phyloP scores from a whole-genome alignment of 805 yeast species.

The Candida ovalis region DNA sequence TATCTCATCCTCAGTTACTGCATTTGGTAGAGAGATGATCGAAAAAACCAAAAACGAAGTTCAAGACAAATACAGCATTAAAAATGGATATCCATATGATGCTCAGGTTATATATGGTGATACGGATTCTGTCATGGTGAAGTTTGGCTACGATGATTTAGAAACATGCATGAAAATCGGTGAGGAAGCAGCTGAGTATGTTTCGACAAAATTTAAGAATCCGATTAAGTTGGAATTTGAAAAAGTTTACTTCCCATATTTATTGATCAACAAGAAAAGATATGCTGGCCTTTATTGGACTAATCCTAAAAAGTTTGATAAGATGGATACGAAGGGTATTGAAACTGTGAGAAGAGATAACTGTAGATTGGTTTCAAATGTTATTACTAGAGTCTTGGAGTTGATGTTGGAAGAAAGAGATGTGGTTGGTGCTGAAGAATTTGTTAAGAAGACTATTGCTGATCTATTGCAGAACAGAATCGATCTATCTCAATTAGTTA shows the following conservation, averaged over 20 bases:
- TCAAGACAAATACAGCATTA: slow-evolving; percentile 70
- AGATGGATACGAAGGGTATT: slow-evolving; percentile 97
- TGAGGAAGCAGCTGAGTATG: slow-evolving; percentile 88
- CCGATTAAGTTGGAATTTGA: slow-evolving; percentile 97
- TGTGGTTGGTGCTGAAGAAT: slow-evolving; percentile 77
- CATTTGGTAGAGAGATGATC: slow-evolving; percentile 96
- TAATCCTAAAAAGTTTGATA: slow-evolving; percentile 83
- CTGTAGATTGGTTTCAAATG: slow-evolving; percentile 90
- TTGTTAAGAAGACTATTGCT: slow-evolving; percentile 83
- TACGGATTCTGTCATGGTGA: slow-evolving; percentile 99
- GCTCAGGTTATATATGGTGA: slow-evolving; percentile 96
- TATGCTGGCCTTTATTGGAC: slow-evolving; percentile 99
- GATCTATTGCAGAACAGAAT: slow-evolving; percentile 87
- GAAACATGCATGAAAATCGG: slow-evolving; percentile 87
- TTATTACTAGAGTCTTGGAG: slow-evolving; percentile 85
- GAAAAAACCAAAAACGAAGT: slow-evolving; percentile 86
- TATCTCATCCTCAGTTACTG: slow-evolving; percentile 91
- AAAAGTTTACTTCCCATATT: slow-evolving; percentile 91
- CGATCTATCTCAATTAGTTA: slow-evolving; percentile 89
- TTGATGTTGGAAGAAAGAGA: slow-evolving; percentile 83
- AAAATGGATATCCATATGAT: slow-evolving; percentile 80
- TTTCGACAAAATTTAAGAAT: slow-evolving; percentile 69
- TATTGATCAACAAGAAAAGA: slow-evolving; percentile 91
- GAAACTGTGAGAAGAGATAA: slow-evolving; percentile 98
- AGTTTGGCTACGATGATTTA: slow-evolving; percentile 81